Conservation (phyloP, 2,329 filamentous ascomycete species). For the Dothideomycetes sp. region DNA sequence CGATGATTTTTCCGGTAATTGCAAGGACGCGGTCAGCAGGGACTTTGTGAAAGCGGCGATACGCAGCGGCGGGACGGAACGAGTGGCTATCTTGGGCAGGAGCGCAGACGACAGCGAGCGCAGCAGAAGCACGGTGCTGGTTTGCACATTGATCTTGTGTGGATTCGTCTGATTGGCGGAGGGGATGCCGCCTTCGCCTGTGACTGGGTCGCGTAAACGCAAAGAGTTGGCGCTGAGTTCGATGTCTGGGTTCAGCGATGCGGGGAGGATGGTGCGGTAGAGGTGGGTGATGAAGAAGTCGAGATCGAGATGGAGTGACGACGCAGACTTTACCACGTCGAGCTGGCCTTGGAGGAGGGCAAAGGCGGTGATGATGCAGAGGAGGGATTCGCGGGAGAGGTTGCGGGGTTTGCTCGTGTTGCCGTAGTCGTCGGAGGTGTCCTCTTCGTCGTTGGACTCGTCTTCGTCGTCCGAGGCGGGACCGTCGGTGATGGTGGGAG, state of each 20-base stretch:
- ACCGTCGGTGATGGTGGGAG: slow-evolving; percentile 23
- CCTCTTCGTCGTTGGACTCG: slow-evolving; percentile 35
- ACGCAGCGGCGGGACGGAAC: slow-evolving; percentile 66
- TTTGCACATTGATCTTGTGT: slow-evolving; percentile 88
- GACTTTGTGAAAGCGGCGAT: slow-evolving; percentile 93
- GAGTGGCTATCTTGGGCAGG: slow-evolving; percentile 61
- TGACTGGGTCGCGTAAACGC: slow-evolving; percentile 4
- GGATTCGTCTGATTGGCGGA: slow-evolving; percentile 2
- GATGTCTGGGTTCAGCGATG: slow-evolving; percentile 74
- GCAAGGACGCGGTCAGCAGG: slow-evolving; percentile 68
- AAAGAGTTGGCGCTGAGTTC: slow-evolving; percentile 60
- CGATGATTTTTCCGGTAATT: slow-evolving; percentile 81
- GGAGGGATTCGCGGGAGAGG: slow-evolving; percentile 71
- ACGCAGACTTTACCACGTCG: slow-evolving; percentile 74
- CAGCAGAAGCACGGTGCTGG: slow-evolving; percentile 83
- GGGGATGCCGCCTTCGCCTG: not conserved
- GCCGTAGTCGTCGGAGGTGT: slow-evolving; percentile 15
- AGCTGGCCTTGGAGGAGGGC: slow-evolving; percentile 83
- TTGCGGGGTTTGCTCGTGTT: slow-evolving; percentile 49
- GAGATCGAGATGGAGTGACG: slow-evolving; percentile 75
- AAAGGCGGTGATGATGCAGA: slow-evolving; percentile 93
- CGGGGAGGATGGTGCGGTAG: slow-evolving; percentile 70
- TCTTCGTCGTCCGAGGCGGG: slow-evolving; percentile 31
- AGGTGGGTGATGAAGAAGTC: slow-evolving; percentile 93
- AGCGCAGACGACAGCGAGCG: slow-evolving; percentile 76